A percentile compares a stretch with the other conserved stretches of the same genome.
Evolutionary conservation across 2,329 filamentous ascomycete genomes (phyloP).

Genomic region (Neoascochyta sp.): DNA sequence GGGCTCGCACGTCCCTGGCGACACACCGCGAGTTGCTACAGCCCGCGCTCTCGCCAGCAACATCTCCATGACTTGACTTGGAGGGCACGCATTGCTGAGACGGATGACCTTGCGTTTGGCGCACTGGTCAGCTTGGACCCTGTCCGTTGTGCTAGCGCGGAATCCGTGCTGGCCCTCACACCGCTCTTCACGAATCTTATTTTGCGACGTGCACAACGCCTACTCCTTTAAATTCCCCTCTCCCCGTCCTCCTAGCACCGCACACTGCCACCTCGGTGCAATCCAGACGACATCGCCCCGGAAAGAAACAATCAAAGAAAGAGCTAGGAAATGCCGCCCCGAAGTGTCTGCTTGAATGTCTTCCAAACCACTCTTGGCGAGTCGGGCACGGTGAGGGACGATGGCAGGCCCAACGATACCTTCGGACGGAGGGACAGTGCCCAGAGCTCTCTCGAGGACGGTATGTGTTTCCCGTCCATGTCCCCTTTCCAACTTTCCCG

Average conservation of each 20-base stretch:
- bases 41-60: too few species aligned
- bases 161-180: slow-evolving; percentile 37
- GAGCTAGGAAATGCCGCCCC: slow-evolving; percentile 31
- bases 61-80: too few species aligned
- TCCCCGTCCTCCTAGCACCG: too few species aligned
- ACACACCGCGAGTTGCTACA: too few species aligned
- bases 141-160: slow-evolving; percentile 22
- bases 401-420: slow-evolving; percentile 12
- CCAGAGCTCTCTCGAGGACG: slow-evolving; percentile 21
- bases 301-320: slow-evolving; percentile 8
- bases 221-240: slow-evolving; percentile 24
- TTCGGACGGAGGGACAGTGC: slow-evolving; percentile 30
- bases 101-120: slow-evolving; percentile 31
- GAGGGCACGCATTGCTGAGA: too few species aligned
- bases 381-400: slow-evolving; percentile 26
- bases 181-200: slow-evolving; percentile 35
- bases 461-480: slow-evolving; percentile 7
- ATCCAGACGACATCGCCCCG: too few species aligned
- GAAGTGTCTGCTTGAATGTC: slow-evolving; percentile 38
- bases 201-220: slow-evolving; percentile 18
- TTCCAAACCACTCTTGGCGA: slow-evolving; percentile 34
- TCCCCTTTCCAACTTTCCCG: too few species aligned
- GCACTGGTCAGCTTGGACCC: slow-evolving; percentile 32
- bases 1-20: too few species aligned
- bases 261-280: too few species aligned